Evolutionary conservation across 2,329 filamentous ascomycete genomes (phyloP), one percentile per base, ranked within the genome.

Genomic region (Fusarium marasasianum): DNA sequence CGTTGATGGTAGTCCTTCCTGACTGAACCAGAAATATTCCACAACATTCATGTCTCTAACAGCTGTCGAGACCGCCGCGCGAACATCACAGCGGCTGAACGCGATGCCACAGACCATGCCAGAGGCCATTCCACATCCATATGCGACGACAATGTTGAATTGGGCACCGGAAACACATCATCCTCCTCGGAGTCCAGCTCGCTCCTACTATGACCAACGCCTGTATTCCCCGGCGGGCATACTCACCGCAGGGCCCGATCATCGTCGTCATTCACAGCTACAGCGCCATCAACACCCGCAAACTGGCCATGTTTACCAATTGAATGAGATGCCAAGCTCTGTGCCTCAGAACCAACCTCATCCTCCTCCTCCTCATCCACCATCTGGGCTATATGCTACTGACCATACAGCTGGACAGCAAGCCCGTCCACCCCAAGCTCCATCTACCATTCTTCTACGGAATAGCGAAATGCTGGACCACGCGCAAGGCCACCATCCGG

Each of bases 151-250:
- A 51, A 50, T 75, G 31, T 58, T 66, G 38, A 62, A 58, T 54
- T 75, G 74, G 76, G 62, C 54, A 41, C 58, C 74, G 41, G 75
- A 76, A 60, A 68, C 70, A 55, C 71, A 66, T 48, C 72, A 75
- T 24, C 47, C 54, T 59, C 60, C 63, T 65, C 69, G 61, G 47
- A 70, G 68, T 47, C 35, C 76, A 69, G 44, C 72, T 76, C 54
- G 80, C 63, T 63, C 77, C 47, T 80, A 76, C 22, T 77, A 82
- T 53, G 57, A 68, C 38, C 60, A 75, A 31, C 78, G 76, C 55
- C 67, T 79, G 11, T 80, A 80, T 55, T 73, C 79, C 40, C 77
- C 79, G 8, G 70, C 76, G 26, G 72, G 69, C 47, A 61, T 80
- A 41, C 63, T 77, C 48, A 69, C 72, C 20, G 77, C 71, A 55